Evolutionary conservation across 306 rosid genomes (phyloP), one percentile per base, ranked within the genome.

Genomic region (Medicago truncatula): DNA sequence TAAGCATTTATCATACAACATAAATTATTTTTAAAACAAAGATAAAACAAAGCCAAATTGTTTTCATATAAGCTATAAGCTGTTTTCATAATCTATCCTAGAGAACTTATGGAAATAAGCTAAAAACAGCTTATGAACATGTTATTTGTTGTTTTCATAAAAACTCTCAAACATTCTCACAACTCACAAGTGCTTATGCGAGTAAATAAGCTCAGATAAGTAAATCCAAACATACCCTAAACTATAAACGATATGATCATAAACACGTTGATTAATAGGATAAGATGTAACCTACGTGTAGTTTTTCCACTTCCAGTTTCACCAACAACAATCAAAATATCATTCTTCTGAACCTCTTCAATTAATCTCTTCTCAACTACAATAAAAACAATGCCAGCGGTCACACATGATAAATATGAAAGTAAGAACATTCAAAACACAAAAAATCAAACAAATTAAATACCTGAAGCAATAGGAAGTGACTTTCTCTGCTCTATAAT

Each of bases 261-360:
- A 58, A 60, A 2, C 25, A 62, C 17, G 71, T 46, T 67, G 18
- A 54, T 50, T 7, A 50, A 1, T 66, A 78, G 76, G 21, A 67
- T 56, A 78, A 46, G 62, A 78, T 16, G 83, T 56, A 82, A 82
- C 93, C 73, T 79, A 91, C 98, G 98, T 17, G 98, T 94, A 31
- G 97, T 91, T 75, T 94, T 94, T 73, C 97, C 98, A 73, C 97
- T 94, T 78, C 98, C 98, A 65, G 98, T 94, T 83, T 94, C 98
- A 58, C 98, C 98, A 74, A 94, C 98, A 65, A 94, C 87, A 74
- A 94, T 91, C 89, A 94, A 76, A 76, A 81, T 82, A 59, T 88
- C 89, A 20, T 88, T 80, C 74, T 80, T 88, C 16, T 73, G 70
- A 54, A 94, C 90, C 85, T 91, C 97, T 58, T 90, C 93, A 4